Evolutionary conservation across 2,329 filamentous ascomycete species (phyloP).

Genomic region (Alternaria metachromatica): DNA sequence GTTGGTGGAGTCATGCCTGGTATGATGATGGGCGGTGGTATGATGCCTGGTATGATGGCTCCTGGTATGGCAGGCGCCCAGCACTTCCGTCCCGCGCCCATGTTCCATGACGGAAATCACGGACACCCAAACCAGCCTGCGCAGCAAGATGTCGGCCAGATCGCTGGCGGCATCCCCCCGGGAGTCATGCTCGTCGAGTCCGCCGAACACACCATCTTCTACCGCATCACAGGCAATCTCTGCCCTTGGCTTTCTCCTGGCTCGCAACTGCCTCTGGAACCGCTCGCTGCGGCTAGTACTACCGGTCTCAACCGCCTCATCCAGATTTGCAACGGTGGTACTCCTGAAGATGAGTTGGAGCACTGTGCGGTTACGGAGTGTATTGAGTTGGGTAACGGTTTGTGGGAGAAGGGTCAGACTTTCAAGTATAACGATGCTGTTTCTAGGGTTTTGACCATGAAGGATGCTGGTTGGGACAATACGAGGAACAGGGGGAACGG

Average conservation of each 20-base stretch:
- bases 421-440: slow-evolving; percentile 42
- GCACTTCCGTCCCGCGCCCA: slow-evolving; percentile 28
- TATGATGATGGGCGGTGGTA: slow-evolving; percentile 15
- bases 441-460: slow-evolving; percentile 39
- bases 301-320: slow-evolving; percentile 43
- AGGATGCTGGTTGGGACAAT: slow-evolving; percentile 42
- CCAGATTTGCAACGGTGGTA: slow-evolving; percentile 32
- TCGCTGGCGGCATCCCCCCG: slow-evolving; percentile 35
- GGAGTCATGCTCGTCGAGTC: slow-evolving; percentile 38
- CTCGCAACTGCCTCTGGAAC: slow-evolving; percentile 33
- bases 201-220: slow-evolving; percentile 31
- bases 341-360: slow-evolving; percentile 27
- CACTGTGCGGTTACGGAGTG: slow-evolving; percentile 43
- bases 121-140: slow-evolving; percentile 25
- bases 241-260: slow-evolving; percentile 41
- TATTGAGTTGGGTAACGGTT: slow-evolving; percentile 42
- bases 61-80: slow-evolving; percentile 17
- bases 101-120: slow-evolving; percentile 30
- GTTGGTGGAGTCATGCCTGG: slow-evolving; percentile 11
- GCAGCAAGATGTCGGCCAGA: slow-evolving; percentile 32
- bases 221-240: slow-evolving; percentile 36
- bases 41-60: slow-evolving; percentile 10
- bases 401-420: slow-evolving; percentile 46
- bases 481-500: slow-evolving; percentile 37
- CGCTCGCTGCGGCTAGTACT: slow-evolving; percentile 25